Evolutionary conservation across 495 filamentous ascomycete genomes (phyloP).

Genomic region (Parmelia sp.): DNA sequence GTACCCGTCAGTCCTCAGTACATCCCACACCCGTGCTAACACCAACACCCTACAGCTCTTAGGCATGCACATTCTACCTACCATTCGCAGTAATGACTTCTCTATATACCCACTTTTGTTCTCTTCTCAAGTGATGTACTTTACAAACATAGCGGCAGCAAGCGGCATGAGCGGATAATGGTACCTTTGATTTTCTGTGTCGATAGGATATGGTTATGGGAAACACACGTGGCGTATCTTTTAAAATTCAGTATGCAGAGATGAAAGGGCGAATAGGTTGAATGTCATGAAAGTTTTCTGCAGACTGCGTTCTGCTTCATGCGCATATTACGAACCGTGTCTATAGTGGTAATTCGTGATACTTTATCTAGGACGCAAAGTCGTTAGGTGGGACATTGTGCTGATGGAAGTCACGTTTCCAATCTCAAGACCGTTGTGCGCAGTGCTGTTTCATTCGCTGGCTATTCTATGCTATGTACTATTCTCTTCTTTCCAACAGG

Average conservation of each 20-base stretch:
- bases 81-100: conserved; percentile 2
- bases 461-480: background rate
- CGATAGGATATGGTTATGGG: conserved; percentile 3
- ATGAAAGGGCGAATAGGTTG: background rate
- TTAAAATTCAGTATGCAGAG: background rate
- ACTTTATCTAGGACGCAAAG: background rate
- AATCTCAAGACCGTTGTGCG: background rate
- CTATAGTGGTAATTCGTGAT: too few species aligned
- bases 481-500: background rate
- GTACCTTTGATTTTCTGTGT: conserved; percentile 2
- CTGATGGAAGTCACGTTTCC: background rate
- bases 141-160: background rate
- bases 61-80: conserved; percentile 16
- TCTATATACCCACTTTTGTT: conserved; percentile 14
- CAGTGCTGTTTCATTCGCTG: background rate
- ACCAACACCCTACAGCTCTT: conserved; percentile 6
- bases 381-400: background rate
- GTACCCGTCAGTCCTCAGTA: background rate
- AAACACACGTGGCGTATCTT: background rate
- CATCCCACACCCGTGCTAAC: background rate
- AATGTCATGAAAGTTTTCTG: background rate
- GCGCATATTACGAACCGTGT: background rate
- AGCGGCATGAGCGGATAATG: conserved; percentile 8
- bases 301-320: background rate
- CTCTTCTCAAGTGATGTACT: conserved; percentile 11